Base-by-base conservation (phyloP, 2,329 filamentous ascomycete genomes). In the Aureobasidium melanogenum region DNA sequence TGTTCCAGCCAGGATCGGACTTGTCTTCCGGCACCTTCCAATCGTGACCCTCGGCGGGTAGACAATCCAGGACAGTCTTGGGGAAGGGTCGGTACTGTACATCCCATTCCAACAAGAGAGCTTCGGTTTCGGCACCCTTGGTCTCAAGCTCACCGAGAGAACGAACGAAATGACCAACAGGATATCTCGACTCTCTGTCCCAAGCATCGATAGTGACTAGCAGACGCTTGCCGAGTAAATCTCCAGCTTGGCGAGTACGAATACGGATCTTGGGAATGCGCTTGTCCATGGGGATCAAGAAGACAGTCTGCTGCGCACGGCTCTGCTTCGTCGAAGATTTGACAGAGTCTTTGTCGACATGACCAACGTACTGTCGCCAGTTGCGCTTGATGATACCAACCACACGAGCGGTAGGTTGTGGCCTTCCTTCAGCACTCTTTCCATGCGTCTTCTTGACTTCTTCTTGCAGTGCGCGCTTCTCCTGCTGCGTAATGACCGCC, bases 11-110 rank as follows among this genome's bases (percentile, higher is more conserved):
- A 22, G 89, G 86, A 71, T 97, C 87, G 1, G 90, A 87, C 60
- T 80, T 83, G 70, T 83, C 88, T n/a, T 81, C 77, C 0, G 94
- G 94, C 2, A 99, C 93, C 70, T 82, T 90, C 94, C 94, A 99
- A 71, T 90, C 87, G 69, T 97, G 93, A 1, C 94, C 94, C 75
- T 97, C 91, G 32, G 83, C 79, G 9, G 94, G 94, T 60, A 99
- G 79, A 71, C 94, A 99, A 73, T 99, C 92, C 58, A 99, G 77
- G 5, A 99, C 93, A 0, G 91, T 89, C 75, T 96, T 96, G 5
- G 94, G 92, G 73, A 99, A 99, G 0, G 94, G 94, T 61, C 93
- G 85, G 75, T 99, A 99, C 73, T 99, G 94, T 2, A 99, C 94
- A 70, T 99, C 94, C 76, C 92, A 96, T 73, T 99, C 94, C 30